Evolutionary conservation across 768 basidiomycete genomes (phyloP), one percentile per base, ranked within the genome.

Genomic region (Hygrophorus pudorinus): DNA sequence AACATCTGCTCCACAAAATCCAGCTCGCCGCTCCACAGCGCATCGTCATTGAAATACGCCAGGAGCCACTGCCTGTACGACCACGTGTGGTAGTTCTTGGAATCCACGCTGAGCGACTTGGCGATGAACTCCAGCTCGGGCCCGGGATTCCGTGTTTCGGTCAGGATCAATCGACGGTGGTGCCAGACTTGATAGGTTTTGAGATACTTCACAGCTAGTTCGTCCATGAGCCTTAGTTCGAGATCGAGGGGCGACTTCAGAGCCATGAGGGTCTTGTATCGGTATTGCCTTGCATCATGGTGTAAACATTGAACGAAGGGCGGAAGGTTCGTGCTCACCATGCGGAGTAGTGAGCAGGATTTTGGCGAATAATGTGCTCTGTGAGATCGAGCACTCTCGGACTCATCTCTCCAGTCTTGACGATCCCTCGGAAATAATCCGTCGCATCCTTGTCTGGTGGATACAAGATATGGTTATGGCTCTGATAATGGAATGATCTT

Each of bases 11-110:
- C 82, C 28, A 81, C 71, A 51, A 81, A 91, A 35, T 76, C 71
- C n/a, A 87, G 66, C 63, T 94, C 91, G 11, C 68, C 72, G 1
- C 51, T 63, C 87, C 87, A 91, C 49, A 90, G 53, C n/a, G 62
- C 70, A 29, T 75, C 71, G 45, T 80, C 71, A 53, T 81, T 79
- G 68, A 93, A 93, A 57, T 83, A 78, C 7, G 86, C 81, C 34
- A 96, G 77, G 10, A 92, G 61, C 91, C 92, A 97, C 60, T 99
- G 93, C 5, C 94, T 76, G 62, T 97, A 94, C 6, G 88, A 87
- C 96, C 96, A 99, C 0, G 96, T 98, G 62, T 98, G 94, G 61
- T 99, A 99, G 67, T 99, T 99, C 75, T 99, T 99, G 36, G 78
- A 64, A 58, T 99, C 96, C 16, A 64, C 71, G 6, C 74, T 65